Base-by-base conservation (phyloP, 257 asterid species). In the Eustoma russellianum region DNA sequence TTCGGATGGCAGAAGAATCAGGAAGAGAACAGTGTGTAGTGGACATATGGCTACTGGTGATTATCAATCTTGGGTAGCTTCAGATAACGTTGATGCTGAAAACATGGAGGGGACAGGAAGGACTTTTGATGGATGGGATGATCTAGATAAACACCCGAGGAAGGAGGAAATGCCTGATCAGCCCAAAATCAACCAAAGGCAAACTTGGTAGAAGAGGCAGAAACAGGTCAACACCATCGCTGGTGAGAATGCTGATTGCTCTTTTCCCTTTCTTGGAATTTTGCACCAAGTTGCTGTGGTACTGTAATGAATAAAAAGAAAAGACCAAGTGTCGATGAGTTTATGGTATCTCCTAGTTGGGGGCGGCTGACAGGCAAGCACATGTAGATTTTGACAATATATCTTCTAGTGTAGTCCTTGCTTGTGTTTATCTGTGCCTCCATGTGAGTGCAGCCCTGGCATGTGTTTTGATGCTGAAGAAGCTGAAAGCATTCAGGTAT, bases 91-190 rank as follows among this genome's bases (percentile, higher is more conserved):
- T 50, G 61, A 80, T 14, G 59, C 63, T n/a, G 48, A 65, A 59
- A 69, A 56, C 1, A 61, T 50, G 16, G 72, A 51, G 61, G 34
- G 48, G 38, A 67, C 59, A 48, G 12, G 53, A 19, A 60, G 18
- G 41, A 50, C 66, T 41, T 89, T 79, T 57, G 94, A 93, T 10
- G 97, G 97, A 41, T 89, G 97, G 97, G 97, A 89, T 55, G 97
- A 89, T 76, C 83, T 89, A 8, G 92, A 85, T 59, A 62, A 55
- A 52, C 70, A 67, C 45, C 59, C 60, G 73, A 65, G 72, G 61
- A 57, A 13, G 43, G 66, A 69, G 3, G 65, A 60, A 60, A 62
- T 52, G 50, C 67, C 83, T 45, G 52, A 49, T 34, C 34, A n/a
- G 10, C 54, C 13, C 48, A 47, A 48, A 17, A 13, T 57, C 55